These are phyloP conservation scores for Hemileia vastatrix DNA, from an alignment of 1,284 basidiomycete species.

Conservation along the genomic window DNA sequence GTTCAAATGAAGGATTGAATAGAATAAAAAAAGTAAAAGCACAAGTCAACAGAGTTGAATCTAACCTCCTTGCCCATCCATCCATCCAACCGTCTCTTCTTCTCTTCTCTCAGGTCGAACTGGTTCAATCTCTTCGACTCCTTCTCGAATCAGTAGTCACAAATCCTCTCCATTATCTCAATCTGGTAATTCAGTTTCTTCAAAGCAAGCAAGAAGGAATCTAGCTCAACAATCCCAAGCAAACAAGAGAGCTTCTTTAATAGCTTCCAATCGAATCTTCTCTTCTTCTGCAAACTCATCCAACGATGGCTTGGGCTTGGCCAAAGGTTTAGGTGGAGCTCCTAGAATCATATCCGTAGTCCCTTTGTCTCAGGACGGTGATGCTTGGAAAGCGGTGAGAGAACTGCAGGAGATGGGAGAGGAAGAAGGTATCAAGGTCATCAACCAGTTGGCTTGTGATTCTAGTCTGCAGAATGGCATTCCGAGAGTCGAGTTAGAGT, in stretches of 20 bases:
- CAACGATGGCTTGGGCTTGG: constrained; percentile 21
- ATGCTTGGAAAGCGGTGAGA: constrained; percentile 51
- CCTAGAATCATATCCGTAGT: constrained; percentile 70
- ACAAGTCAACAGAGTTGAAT: no score
- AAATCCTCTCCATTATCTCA: constrained; percentile 32
- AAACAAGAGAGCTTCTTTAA: constrained; percentile 36
- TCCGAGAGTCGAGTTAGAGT: constrained; percentile 25
- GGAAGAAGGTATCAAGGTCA: constrained; percentile 45
- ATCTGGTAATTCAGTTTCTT: constrained; percentile 32
- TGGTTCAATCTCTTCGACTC: no score
- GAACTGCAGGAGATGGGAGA: constrained; percentile 61
- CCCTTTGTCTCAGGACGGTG: constrained; percentile 62
- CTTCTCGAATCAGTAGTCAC: no score
- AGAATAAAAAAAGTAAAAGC: no score
- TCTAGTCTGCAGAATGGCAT: constrained; percentile 51
- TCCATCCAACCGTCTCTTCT: no score
- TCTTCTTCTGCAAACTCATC: not conserved
- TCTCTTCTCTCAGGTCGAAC: no score
- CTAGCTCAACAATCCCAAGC: constrained; percentile 36
- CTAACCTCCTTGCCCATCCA: no score
- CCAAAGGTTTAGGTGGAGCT: constrained; percentile 63
- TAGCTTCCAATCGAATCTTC: constrained; percentile 37
- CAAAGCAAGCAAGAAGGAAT: constrained; percentile 35
- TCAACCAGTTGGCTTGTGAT: constrained; percentile 51
- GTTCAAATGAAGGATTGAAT: no score